Conservation (phyloP, 2,329 filamentous ascomycete genomes). For the Pyrenochaeta sp. region DNA sequence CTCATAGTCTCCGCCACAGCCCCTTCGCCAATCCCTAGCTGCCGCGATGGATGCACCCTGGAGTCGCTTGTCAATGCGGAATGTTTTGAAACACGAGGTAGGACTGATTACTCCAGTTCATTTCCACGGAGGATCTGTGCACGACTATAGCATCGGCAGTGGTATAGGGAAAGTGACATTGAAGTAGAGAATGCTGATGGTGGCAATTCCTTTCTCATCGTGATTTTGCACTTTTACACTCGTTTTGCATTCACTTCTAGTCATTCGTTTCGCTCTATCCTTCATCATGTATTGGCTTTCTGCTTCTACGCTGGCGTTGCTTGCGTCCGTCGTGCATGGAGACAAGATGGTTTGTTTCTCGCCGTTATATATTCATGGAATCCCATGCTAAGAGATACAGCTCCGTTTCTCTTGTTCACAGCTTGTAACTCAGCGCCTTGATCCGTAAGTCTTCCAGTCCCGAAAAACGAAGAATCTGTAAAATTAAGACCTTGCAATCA, state of each 20-base stretch:
- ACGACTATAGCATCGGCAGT: too few relatives aligned
- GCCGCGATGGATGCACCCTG: too few relatives aligned
- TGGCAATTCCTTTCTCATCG: not conserved
- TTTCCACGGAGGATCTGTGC: too few relatives aligned
- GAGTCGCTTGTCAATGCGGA: too few relatives aligned
- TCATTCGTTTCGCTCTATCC: not conserved
- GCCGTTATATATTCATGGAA: not conserved
- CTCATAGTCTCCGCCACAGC: too few relatives aligned
- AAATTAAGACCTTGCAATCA: not conserved
- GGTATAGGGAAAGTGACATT: too few relatives aligned
- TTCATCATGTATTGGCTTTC: not conserved
- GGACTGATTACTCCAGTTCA: too few relatives aligned
- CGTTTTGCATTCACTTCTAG: not conserved
- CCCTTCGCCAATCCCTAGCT: too few relatives aligned
- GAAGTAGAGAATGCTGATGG: too few relatives aligned
- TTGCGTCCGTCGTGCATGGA: not conserved
- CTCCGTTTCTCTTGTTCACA: not conserved
- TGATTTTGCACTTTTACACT: not conserved
- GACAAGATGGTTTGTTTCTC: conserved; percentile 1
- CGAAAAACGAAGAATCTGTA: too few relatives aligned
- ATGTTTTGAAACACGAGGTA: too few relatives aligned
- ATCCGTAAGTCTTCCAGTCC: not conserved
- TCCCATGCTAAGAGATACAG: not conserved
- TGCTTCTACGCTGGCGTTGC: not conserved
- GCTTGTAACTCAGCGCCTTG: conserved; percentile 1